Evolutionary conservation across 78 protist genomes (phyloP), one percentile per base, ranked within the genome.

Genomic region (Anaeramoeba ignava): DNA sequence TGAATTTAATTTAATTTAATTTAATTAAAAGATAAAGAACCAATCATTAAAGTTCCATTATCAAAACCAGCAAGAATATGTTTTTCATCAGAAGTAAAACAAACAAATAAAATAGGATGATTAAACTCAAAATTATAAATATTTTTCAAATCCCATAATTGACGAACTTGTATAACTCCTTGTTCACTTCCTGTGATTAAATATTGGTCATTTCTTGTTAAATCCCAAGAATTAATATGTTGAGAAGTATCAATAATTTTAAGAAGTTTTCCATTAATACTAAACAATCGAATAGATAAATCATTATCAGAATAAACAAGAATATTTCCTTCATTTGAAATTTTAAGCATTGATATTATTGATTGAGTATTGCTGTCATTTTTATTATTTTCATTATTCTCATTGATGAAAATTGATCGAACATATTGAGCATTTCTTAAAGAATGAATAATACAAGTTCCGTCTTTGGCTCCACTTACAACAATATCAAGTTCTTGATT

Each of bases 241-340:
- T 54, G 73, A 8, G 17, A 8, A 27, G 73, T 54, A 8, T 54
- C 73, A 27, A 17, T 17, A 54, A 54, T 17, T 27, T 8, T 27
- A 54, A 54, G 8, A 8, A 54, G 73, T 17, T 54, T 54, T 27
- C 73, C 73, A 17, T 54, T 54, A 17, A 54, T 54, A n/a, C n/a
- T n/a, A n/a, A n/a, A n/a, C n/a, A n/a, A n/a, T n/a, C n/a, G n/a
- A n/a, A n/a, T n/a, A n/a, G n/a, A n/a, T n/a, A n/a, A n/a, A n/a
- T n/a, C n/a, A n/a, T 54, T 54, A 17, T 54, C 17, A 27, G 73
- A 54, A 54, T 54, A 54, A 54, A 54, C 17, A 54, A 54, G 73
- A 54, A 54, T 54, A 27, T 54, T 54, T 54, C 73, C 73, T 54
- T 54, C 36, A 54, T 54, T 54, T 54, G 73, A 54, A 54, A 54